phyloP scores from a whole-genome alignment of 1,284 basidiomycete genomes.

The Mycena sp. region DNA sequence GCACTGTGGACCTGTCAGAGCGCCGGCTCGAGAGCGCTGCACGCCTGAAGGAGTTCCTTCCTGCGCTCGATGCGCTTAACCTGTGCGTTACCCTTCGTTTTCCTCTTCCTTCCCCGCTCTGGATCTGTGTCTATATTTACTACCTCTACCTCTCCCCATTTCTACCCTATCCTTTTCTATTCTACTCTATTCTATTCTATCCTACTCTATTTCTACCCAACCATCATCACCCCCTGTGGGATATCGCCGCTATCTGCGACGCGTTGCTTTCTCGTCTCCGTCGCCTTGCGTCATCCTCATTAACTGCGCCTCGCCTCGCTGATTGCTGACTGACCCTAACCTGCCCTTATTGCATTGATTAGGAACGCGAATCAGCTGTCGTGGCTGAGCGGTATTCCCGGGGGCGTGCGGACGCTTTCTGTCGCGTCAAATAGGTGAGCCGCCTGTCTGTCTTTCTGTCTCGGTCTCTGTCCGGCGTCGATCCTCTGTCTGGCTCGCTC shows the following conservation, averaged over 20 bases:
- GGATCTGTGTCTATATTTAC: slow-evolving; percentile 18
- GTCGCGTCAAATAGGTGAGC: slow-evolving; percentile 81
- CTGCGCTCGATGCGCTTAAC: slow-evolving; percentile 83
- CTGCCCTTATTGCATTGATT: slow-evolving; percentile 29
- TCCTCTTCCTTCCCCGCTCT: background rate
- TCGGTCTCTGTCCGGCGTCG: slow-evolving; percentile 8
- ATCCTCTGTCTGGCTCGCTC: slow-evolving; percentile 8
- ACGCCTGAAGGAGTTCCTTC: slow-evolving; percentile 93
- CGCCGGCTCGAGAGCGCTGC: slow-evolving; percentile 91
- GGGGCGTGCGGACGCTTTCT: slow-evolving; percentile 82
- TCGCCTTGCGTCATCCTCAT: background rate
- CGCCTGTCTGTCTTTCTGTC: slow-evolving; percentile 1
- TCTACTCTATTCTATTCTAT: background rate
- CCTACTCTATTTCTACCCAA: background rate
- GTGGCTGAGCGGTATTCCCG: slow-evolving; percentile 90
- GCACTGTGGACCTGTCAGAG: slow-evolving; percentile 80
- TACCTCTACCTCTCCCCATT: background rate
- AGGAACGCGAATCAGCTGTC: slow-evolving; percentile 87
- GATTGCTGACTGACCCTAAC: slow-evolving; percentile 28
- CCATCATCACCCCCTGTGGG: background rate
- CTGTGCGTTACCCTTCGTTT: slow-evolving; percentile 65
- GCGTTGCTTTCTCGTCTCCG: slow-evolving; percentile 24
- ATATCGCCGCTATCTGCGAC: slow-evolving; percentile 21
- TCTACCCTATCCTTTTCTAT: background rate
- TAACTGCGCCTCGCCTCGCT: background rate